phyloP scores from a whole-genome alignment of 1,284 basidiomycete species.

The Ceratobasidium sp. region DNA sequence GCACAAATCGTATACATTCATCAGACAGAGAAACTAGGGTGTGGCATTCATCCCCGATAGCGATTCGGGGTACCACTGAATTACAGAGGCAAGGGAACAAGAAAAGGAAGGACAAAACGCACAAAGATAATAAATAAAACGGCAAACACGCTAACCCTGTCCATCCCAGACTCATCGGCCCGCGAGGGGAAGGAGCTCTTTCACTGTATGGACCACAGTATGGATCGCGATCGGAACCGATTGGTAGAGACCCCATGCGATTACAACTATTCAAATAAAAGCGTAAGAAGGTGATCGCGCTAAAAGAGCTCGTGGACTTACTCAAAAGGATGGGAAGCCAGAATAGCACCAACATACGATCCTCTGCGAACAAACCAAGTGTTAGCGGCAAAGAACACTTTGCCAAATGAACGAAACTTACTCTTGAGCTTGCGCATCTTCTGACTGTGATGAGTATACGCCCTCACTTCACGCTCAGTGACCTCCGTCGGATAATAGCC shows the following conservation, averaged over 20 bases:
- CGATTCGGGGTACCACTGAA: background rate
- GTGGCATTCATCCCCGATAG: background rate
- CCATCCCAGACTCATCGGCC: background rate
- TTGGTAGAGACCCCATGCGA: slow-evolving; percentile 46
- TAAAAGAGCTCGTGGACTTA: slow-evolving; percentile 55
- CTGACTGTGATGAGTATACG: slow-evolving; percentile 65
- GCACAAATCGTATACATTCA: slow-evolving; percentile 17
- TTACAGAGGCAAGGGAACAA: background rate
- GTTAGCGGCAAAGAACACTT: slow-evolving; percentile 33
- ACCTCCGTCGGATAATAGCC: slow-evolving; percentile 60
- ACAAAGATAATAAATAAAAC: slow-evolving; percentile 28
- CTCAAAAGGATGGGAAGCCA: slow-evolving; percentile 90
- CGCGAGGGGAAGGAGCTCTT: slow-evolving; percentile 35
- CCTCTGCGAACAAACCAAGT: slow-evolving; percentile 60
- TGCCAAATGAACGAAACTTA: slow-evolving; percentile 24
- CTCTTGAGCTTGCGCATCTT: slow-evolving; percentile 59
- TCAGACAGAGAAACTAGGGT: slow-evolving; percentile 5
- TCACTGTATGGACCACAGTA: slow-evolving; percentile 25
- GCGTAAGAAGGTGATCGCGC: slow-evolving; percentile 9
- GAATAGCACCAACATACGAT: slow-evolving; percentile 91
- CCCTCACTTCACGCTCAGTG: slow-evolving; percentile 69
- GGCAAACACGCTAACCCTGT: background rate
- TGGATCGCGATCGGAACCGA: slow-evolving; percentile 41
- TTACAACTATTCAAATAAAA: slow-evolving; percentile 40
- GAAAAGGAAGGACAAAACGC: slow-evolving; percentile 6